phyloP scores from a whole-genome alignment of 805 yeast species.

The Candida vaughaniae region DNA sequence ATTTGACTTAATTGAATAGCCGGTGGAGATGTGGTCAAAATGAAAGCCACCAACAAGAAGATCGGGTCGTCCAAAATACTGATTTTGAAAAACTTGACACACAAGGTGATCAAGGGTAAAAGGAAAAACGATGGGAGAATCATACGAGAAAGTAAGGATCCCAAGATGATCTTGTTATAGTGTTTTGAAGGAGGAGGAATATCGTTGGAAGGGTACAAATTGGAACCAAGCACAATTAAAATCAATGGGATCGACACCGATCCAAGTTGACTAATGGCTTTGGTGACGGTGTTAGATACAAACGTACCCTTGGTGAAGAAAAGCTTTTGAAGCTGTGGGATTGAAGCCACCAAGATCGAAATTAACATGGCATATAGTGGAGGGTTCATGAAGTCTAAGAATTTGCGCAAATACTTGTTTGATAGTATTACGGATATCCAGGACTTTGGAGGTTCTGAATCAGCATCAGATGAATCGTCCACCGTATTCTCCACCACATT shows the following conservation, averaged over 20 bases:
- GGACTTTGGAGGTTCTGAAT: neutral
- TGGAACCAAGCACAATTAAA: conserved; percentile 75
- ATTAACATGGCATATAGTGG: conserved; percentile 76
- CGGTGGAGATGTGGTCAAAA: conserved; percentile 77
- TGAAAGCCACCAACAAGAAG: conserved; percentile 71
- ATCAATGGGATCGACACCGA: conserved; percentile 76
- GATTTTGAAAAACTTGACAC: conserved; percentile 61
- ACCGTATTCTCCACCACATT: neutral
- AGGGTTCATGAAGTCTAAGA: conserved; percentile 61
- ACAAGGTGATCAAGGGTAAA: conserved; percentile 62
- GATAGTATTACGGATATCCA: neutral
- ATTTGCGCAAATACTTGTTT: conserved; percentile 2
- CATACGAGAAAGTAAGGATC: conserved; percentile 75
- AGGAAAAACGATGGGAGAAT: conserved; percentile 68
- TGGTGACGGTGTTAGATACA: conserved; percentile 62
- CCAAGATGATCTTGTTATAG: conserved; percentile 61
- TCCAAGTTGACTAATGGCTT: conserved; percentile 65
- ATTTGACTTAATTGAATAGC: conserved; percentile 82
- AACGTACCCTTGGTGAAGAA: conserved; percentile 56
- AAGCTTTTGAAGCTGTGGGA: conserved; percentile 54
- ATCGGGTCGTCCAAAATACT: conserved; percentile 81
- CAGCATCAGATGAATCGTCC: neutral
- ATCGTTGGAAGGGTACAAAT: conserved; percentile 66
- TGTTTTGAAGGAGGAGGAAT: conserved; percentile 65
- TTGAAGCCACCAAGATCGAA: conserved; percentile 66